These are phyloP conservation scores for Pelagomonas calceolata DNA, from an alignment of 108 stramenopile species.

Conservation along the genomic window DNA sequence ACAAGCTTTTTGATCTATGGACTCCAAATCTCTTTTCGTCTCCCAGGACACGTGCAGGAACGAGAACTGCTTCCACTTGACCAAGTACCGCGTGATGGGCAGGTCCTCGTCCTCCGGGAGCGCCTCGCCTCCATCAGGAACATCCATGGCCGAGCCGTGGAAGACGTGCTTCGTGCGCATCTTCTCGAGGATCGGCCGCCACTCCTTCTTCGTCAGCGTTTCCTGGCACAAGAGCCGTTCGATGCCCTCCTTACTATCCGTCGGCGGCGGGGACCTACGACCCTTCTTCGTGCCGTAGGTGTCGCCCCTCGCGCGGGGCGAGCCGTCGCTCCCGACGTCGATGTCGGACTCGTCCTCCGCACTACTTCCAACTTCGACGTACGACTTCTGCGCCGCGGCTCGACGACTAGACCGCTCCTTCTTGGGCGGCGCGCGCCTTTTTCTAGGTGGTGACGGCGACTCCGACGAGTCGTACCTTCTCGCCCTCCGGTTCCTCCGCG, in stretches of 20 bases:
- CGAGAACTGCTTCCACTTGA: neutral
- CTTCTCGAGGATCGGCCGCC: constrained; percentile 43
- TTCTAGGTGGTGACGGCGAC: neutral
- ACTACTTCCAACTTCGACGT: neutral
- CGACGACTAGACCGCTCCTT: too few relatives aligned
- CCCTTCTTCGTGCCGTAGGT: neutral
- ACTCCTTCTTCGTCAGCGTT: constrained; percentile 40
- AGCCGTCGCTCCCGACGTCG: neutral
- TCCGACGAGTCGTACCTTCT: neutral
- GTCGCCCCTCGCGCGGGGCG: too few relatives aligned
- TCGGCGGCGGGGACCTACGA: neutral
- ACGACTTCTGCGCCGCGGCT: too few relatives aligned
- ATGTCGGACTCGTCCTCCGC: neutral
- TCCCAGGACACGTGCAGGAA: neutral
- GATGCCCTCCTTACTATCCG: constrained; percentile 30
- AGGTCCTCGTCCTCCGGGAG: constrained; percentile 29
- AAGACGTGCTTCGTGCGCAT: constrained; percentile 72
- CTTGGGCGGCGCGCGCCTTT: too few relatives aligned
- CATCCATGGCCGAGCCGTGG: constrained; percentile 62
- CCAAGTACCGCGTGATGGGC: constrained; percentile 35
- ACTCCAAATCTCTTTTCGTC: neutral
- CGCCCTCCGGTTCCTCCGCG: neutral
- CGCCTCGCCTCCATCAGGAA: constrained; percentile 27
- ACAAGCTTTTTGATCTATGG: too few relatives aligned
- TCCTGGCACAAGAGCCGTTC: constrained; percentile 55